Base-by-base conservation (phyloP, 2,329 filamentous ascomycete species). In the Pseudogymnoascus sp. region DNA sequence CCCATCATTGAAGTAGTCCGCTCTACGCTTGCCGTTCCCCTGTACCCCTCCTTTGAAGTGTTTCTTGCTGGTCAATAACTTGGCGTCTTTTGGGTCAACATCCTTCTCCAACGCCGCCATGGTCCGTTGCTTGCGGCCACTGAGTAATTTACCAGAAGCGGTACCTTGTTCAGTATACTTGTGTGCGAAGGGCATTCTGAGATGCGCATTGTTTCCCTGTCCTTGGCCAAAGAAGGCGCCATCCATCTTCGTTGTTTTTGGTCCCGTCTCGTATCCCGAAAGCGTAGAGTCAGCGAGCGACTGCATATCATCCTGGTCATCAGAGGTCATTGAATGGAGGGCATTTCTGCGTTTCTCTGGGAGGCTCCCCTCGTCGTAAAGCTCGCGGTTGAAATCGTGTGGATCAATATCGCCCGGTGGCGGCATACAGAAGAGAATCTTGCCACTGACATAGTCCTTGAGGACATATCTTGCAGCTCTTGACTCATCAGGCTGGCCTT, bases 401-500 rank as follows among this genome's bases (percentile, higher is more conserved):
- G 85, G 79, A 69, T 97, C 89, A 40, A 89, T 84, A 31, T 87
- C 83, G 4, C 78, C 78, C 0, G 93, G 93, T 0, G 95, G 95
- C 4, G 95, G 93, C 71, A 93, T 88, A 69, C 92, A 95, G 78
- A 89, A 97, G 5, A 97, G 83, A 0, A 99, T 83, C 78, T 97
- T 97, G 67, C 95, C 95, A 74, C 89, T 96, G 69, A 99, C 95
- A 72, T 97, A 99, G 78, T 99, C 95, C 75, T 99, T 99, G 26
- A 99, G 83, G 15, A 99, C 83, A 69, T 91, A 89, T 62, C 95
- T 85, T 4, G 93, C 92, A 6, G 95, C 95, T 70, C 95, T 85
- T 1, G 92, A 96, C 78, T 96, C 92, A 71, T 99, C 95, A 0
- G 95, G 93, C 72, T 95, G 90, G 8, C 95, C 93, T 35, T 90